Evolutionary conservation across 345 rosid species (phyloP), one percentile per base, ranked within the genome.

Genomic region (Atalantia buxifolia): DNA sequence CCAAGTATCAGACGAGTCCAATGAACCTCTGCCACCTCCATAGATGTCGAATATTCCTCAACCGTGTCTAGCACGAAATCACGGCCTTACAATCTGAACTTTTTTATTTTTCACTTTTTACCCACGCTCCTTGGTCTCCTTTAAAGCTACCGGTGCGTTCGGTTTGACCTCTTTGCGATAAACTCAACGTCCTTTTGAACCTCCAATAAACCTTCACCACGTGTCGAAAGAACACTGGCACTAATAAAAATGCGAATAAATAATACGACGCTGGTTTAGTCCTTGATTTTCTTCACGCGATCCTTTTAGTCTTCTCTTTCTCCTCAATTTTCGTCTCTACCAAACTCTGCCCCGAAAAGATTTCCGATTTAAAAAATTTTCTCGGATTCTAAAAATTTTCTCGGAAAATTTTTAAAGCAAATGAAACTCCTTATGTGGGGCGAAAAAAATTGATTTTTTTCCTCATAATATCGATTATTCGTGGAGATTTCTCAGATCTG

Each of bases 261-360:
- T 75, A 69, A 67, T 5, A 35, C 67, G 38, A 83, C 86, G 85
- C 88, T 0, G 88, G 76, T 76, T 62, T 77, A 9, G 83, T 83
- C 80, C 84, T 82, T 50, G 28, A 72, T 35, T 55, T 1, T 2
- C 66, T 73, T 71, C 81, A 9, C 69, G 66, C 59, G 22, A 60
- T 59, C 50, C 38, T 70, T 55, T 30, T 40, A 28, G 25, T 33
- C 18, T 53, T 40, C 70, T 40, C 13, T 24, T 21, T 27, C 69
- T 36, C 78, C 67, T 60, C 33, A 64, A 50, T 74, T 45, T 53
- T 28, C 63, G 28, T 48, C 9, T 65, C 31, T 6, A 21, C 60
- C 53, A 19, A 77, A 69, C 60, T 18, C 27, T 12, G 31, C 8
- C 1, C 9, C 45, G 2, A 35, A 36, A 35, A 28, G 22, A 19